Conservation (phyloP, 352 stramenopile species). For the Phytophthora uliginosa region DNA sequence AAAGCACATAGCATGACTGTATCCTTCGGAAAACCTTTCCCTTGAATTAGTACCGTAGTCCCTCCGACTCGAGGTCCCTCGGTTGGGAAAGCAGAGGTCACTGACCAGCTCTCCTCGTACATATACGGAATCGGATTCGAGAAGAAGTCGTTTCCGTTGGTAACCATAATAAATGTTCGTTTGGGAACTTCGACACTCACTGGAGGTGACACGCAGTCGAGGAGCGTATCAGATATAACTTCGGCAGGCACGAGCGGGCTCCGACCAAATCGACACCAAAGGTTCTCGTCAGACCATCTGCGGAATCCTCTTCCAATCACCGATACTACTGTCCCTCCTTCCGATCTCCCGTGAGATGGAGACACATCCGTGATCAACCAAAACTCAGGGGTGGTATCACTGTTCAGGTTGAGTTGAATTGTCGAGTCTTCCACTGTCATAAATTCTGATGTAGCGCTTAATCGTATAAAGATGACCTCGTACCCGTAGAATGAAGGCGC, state of each 20-base stretch:
- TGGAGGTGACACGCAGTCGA: conserved; percentile 53
- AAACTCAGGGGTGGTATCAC: conserved; percentile 32
- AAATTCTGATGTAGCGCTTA: conserved; percentile 64
- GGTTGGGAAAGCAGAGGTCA: conserved; percentile 34
- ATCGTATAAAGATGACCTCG: conserved; percentile 64
- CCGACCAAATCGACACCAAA: conserved; percentile 69
- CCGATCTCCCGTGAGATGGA: conserved; percentile 40
- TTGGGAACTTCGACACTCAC: conserved; percentile 27
- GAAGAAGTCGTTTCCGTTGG: conserved; percentile 57
- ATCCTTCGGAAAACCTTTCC: conserved; percentile 41
- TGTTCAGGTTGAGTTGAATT: conserved; percentile 53
- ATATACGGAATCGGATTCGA: conserved; percentile 68
- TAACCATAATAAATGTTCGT: conserved; percentile 65
- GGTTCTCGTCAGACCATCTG: conserved; percentile 21
- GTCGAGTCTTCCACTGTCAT: conserved; percentile 48
- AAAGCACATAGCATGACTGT: conserved; percentile 48
- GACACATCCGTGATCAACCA: conserved; percentile 37
- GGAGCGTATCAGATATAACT: conserved; percentile 48
- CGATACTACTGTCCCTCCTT: conserved; percentile 56
- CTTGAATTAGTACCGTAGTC: conserved; percentile 45
- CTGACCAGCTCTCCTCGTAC: conserved; percentile 56
- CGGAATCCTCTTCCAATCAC: conserved; percentile 59
- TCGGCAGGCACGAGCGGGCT: conserved; percentile 41
- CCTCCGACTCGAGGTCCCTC: conserved; percentile 45
- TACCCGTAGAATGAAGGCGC: conserved; percentile 63